Conservation (phyloP, 1,284 basidiomycete species). For the Rhodotorula sp. region DNA sequence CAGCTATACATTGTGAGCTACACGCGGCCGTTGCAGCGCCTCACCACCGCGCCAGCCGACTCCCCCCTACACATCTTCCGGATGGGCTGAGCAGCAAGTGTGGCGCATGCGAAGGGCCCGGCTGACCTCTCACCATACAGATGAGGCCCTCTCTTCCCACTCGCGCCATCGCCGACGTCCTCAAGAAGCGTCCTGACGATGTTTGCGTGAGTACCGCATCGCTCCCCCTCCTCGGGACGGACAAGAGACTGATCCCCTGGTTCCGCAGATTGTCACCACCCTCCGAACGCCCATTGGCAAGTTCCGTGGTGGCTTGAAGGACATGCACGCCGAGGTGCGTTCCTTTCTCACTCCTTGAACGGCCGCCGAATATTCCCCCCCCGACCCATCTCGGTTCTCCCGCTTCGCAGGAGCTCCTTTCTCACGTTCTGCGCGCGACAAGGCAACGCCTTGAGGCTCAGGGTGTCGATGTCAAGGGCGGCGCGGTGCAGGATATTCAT, state of each 20-base stretch:
- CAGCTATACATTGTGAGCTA: neutral
- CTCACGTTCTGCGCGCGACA: slow-evolving; percentile 46
- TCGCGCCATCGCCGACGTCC: slow-evolving; percentile 29
- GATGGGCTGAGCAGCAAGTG: neutral
- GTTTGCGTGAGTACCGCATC: slow-evolving; percentile 24
- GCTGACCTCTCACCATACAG: neutral
- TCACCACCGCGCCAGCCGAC: neutral
- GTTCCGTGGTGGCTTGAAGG: slow-evolving; percentile 47
- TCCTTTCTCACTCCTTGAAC: neutral
- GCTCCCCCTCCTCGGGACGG: neutral
- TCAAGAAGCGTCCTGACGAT: slow-evolving; percentile 34
- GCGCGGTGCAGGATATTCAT: slow-evolving; percentile 48
- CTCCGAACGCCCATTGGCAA: slow-evolving; percentile 49
- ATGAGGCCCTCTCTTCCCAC: slow-evolving; percentile 18
- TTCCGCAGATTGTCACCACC: slow-evolving; percentile 45
- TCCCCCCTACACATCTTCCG: neutral
- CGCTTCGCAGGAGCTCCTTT: slow-evolving; percentile 45
- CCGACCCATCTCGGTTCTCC: neutral
- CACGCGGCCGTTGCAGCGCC: no score
- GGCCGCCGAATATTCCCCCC: neutral
- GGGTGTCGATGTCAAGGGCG: slow-evolving; percentile 45
- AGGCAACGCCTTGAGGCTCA: slow-evolving; percentile 45
- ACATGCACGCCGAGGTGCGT: slow-evolving; percentile 48
- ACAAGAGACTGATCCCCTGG: neutral
- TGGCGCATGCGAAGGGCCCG: neutral